Evolutionary conservation across 306 rosid genomes (phyloP), one percentile per base, ranked within the genome.

Genomic region (Vigna radiata): DNA sequence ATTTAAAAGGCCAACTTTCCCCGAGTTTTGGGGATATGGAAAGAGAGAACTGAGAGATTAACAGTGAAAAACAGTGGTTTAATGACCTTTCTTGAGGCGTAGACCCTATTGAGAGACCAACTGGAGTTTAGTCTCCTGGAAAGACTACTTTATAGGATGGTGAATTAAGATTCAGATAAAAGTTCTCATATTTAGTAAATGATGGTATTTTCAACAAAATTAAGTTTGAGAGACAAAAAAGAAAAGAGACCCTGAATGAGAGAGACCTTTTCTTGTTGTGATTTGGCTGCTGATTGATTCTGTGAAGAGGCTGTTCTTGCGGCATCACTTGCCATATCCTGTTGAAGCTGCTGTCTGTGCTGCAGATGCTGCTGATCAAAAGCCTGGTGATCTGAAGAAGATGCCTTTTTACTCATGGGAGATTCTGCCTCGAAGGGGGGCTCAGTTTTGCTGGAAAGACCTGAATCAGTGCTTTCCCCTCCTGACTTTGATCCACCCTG

Each of bases 381-480:
- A 82, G 72, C 73, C 47, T 72, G 74, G 16, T 86, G 87, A 29
- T 87, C 86, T 33, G 87, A 87, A 36, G 91, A 84, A 79, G 88
- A 83, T 58, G 83, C 79, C 41, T 83, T 91, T 82, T 76, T 86
- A 70, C 97, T 94, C 15, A 91, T 75, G 0, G 97, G 93, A 62
- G 98, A 90, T 85, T 89, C 93, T 75, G 87, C 82, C 65, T 94
- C 98, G 75, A 86, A 82, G 59, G 83, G 89, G 16, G 80, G 75
- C 61, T 90, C 93, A 18, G 79, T 81, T 80, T 82, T 91, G 82
- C 90, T 90, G 77, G 96, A 83, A 33, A 86, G 81, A 33, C 88
- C 96, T 76, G 97, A 94, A 77, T 94, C 97, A 5, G 87, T 90
- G 80, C 94, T 94, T 64, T 94, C 97, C 15, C 88, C 94, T 81